Conservation (phyloP, 129 eudicot species). For the Chrysanthemum makinoi region DNA sequence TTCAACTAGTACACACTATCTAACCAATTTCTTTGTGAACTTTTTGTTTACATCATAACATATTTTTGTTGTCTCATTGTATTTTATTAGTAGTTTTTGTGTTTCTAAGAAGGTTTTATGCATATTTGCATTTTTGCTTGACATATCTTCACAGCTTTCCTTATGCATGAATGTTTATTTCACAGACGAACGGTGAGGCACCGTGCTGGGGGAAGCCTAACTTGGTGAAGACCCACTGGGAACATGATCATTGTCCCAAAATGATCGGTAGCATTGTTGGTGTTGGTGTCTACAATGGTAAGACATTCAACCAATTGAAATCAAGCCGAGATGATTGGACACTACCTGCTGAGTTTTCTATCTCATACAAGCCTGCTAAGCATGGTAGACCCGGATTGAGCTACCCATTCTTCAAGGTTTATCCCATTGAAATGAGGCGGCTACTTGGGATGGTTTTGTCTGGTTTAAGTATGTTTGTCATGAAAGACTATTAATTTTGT, state of each 20-base stretch:
- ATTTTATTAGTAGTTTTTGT: background rate
- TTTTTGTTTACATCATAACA: background rate
- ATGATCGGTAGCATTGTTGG: slow-evolving; percentile 98
- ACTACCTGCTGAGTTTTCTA: slow-evolving; percentile 87
- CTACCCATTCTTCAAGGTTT: slow-evolving; percentile 97
- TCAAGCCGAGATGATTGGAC: slow-evolving; percentile 99
- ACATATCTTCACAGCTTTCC: background rate
- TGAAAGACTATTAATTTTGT: too few species aligned
- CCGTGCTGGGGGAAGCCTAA: slow-evolving; percentile 97
- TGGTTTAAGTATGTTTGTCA: too few species aligned
- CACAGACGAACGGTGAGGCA: slow-evolving; percentile 93
- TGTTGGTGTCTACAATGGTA: slow-evolving; percentile 92
- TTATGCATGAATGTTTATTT: background rate
- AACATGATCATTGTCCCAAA: slow-evolving; percentile 93
- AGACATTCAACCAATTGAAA: slow-evolving; percentile 93
- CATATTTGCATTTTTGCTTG: background rate
- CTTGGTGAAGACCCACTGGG: slow-evolving; percentile 76
- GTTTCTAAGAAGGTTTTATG: too few species aligned
- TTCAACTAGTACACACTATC: too few species aligned
- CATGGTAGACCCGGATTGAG: slow-evolving; percentile 99
- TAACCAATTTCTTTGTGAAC: too few species aligned
- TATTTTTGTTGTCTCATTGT: background rate
- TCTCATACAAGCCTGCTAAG: slow-evolving; percentile 95
- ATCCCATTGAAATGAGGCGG: slow-evolving; percentile 80
- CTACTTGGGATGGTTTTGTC: background rate